phyloP scores from a whole-genome alignment of 1,284 basidiomycete species.

The Rhodotorula sp. region DNA sequence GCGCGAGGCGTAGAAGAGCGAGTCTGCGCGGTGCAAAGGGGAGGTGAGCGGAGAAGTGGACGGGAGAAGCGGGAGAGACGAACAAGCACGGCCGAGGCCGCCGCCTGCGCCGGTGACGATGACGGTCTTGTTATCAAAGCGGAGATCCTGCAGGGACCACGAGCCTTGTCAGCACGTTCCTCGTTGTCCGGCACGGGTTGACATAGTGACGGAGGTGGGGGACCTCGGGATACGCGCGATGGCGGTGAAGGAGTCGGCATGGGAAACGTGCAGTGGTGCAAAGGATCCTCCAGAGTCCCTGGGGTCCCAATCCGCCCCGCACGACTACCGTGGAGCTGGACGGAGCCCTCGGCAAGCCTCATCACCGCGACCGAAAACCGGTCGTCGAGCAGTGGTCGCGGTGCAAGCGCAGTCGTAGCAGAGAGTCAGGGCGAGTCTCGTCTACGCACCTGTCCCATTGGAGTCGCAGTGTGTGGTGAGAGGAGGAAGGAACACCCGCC shows the following conservation, averaged over 20 bases:
- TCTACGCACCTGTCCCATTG: not conserved
- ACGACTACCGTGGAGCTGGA: too few species aligned
- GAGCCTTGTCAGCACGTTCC: not conserved
- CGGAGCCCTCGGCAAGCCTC: too few species aligned
- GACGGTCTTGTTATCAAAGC: constrained; percentile 89
- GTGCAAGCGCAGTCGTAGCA: not conserved
- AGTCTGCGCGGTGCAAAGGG: constrained; percentile 64
- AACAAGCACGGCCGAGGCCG: constrained; percentile 83
- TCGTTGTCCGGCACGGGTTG: too few species aligned
- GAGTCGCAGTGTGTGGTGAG: not conserved
- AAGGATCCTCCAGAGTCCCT: too few species aligned
- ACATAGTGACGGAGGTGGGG: not conserved
- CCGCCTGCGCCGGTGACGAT: constrained; percentile 95
- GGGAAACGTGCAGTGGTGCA: too few species aligned
- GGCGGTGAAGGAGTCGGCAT: too few species aligned
- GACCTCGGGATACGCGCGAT: too few species aligned
- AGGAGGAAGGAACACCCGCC: not conserved
- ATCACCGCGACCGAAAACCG: too few species aligned
- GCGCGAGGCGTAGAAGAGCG: constrained; percentile 81
- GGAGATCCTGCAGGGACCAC: constrained; percentile 51
- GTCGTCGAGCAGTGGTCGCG: too few species aligned
- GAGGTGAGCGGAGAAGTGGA: not conserved
- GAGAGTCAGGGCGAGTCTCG: too few species aligned
- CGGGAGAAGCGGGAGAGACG: not conserved
- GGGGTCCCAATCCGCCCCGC: too few species aligned